These are phyloP conservation scores for Mikania micrantha DNA, from an alignment of 129 eudicot genomes.

Conservation along the genomic window DNA sequence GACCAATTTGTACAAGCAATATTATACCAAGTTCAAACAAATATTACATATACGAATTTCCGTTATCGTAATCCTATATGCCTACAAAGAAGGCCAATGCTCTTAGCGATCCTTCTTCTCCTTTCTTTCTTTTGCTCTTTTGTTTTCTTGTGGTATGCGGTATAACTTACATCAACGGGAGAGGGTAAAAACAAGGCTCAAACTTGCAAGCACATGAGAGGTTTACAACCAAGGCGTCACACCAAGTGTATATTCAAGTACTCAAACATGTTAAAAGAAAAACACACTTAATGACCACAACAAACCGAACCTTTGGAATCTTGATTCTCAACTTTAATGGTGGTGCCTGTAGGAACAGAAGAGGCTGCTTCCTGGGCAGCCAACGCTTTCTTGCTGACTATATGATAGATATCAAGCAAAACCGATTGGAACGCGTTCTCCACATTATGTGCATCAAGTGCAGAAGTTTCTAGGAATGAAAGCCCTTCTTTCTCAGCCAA, in stretches of 20 bases:
- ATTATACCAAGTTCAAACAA: slow-evolving; percentile 1
- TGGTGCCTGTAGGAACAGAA: slow-evolving; percentile 29
- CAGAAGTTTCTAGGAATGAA: slow-evolving; percentile 29
- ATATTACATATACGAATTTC: background rate
- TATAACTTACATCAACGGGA: slow-evolving; percentile 9
- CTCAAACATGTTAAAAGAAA: slow-evolving; percentile 19
- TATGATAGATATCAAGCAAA: slow-evolving; percentile 32
- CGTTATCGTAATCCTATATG: slow-evolving; percentile 4
- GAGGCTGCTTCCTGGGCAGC: slow-evolving; percentile 35
- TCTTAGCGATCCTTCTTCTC: slow-evolving; percentile 15
- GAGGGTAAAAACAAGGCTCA: slow-evolving; percentile 7
- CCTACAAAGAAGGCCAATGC: background rate
- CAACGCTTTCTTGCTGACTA: slow-evolving; percentile 32
- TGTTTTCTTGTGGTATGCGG: slow-evolving; percentile 12
- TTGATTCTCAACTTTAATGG: slow-evolving; percentile 28
- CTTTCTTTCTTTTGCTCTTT: slow-evolving; percentile 21
- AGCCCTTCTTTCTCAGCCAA: slow-evolving; percentile 43
- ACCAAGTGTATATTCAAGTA: background rate
- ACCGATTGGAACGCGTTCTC: slow-evolving; percentile 40
- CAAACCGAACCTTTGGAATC: slow-evolving; percentile 21
- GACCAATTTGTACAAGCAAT: background rate
- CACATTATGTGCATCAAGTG: slow-evolving; percentile 34
- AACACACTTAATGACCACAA: slow-evolving; percentile 21
- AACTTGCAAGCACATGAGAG: slow-evolving; percentile 8
- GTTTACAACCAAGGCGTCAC: slow-evolving; percentile 8